Percentiles rank a stretch among this genome's conserved stretches.
Conservation (phyloP, 495 filamentous ascomycete species). For the Talaromyces ruber region DNA sequence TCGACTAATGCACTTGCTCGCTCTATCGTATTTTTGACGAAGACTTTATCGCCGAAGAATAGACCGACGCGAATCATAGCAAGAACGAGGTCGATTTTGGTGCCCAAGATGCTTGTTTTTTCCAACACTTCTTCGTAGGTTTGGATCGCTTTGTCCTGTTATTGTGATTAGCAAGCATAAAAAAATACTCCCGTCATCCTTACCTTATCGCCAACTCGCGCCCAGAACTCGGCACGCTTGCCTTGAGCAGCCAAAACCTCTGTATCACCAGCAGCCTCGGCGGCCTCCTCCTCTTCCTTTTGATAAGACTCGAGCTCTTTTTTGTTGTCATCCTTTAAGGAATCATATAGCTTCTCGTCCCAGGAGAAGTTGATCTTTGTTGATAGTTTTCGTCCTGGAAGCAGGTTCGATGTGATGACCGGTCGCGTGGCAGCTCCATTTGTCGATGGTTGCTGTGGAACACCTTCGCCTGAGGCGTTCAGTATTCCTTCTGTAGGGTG, state of each 20-base stretch:
- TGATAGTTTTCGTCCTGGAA: slow-evolving; percentile 56
- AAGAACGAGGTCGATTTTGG: slow-evolving; percentile 92
- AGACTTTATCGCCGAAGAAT: slow-evolving; percentile 85
- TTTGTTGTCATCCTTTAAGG: slow-evolving; percentile 78
- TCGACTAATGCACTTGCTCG: slow-evolving; percentile 86
- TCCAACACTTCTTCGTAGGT: slow-evolving; percentile 87
- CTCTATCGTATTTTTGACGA: slow-evolving; percentile 89
- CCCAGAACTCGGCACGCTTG: slow-evolving; percentile 93
- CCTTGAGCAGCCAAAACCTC: slow-evolving; percentile 87
- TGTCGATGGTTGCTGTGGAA: slow-evolving; percentile 48
- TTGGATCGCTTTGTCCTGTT: slow-evolving; percentile 86
- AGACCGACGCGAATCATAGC: slow-evolving; percentile 92
- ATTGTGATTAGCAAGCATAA: neutral
- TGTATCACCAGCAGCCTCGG: slow-evolving; percentile 91
- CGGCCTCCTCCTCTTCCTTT: slow-evolving; percentile 91
- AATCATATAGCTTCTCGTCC: slow-evolving; percentile 84
- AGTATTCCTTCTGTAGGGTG: slow-evolving; percentile 89
- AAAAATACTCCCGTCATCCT: slow-evolving; percentile 8
- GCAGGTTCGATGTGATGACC: slow-evolving; percentile 47
- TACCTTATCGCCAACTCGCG: slow-evolving; percentile 92
- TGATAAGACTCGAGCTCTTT: slow-evolving; percentile 84
- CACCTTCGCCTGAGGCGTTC: slow-evolving; percentile 66
- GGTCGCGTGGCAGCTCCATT: slow-evolving; percentile 49
- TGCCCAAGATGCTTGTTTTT: slow-evolving; percentile 88
- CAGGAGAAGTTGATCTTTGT: slow-evolving; percentile 66